Base-by-base conservation (phyloP, 805 yeast species). In the Barnettozyma botsteinii region DNA sequence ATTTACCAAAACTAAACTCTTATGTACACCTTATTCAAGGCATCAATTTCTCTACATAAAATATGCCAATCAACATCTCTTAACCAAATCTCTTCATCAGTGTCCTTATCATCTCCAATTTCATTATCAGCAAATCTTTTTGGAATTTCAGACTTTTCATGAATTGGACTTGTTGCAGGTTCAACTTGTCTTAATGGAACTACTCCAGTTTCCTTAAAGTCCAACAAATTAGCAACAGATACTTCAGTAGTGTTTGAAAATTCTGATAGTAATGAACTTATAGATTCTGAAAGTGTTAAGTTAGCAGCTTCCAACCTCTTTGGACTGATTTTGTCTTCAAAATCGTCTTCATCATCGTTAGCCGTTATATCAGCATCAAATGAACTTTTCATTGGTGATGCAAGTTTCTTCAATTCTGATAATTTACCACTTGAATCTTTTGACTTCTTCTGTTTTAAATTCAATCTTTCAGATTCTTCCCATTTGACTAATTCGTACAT, bases 21-120 rank as follows among this genome's bases (percentile, higher is more conserved):
- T 41, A 55, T 55, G 33, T 55, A 55, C 15, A 56, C 57, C 52
- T 74, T 71, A 60, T 89, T 91, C 65, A 91, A 66, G 45, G 74
- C 72, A 54, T 82, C 78, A 43, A 91, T 85, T 53, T 87, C 94
- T 26, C 91, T 73, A 56, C 97, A 86, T 53, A 91, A 64, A 6
- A 84, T 70, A 54, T 77, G 83, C 98, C 98, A 91, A 52, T 88
- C 96, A 38, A 85, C 80, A 41, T 79, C 86, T 25, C 95, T 67
- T 23, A 65, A 40, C 52, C 66, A 64, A 7, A 41, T 43, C 13
- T 43, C 47, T 28, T 31, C 52, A 32, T 40, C 38, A 11, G 32
- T 34, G 7, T 24, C 41, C 6, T 38, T 47, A 5, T 32, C 39
- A 5, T 37, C 45, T 3, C 32, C 46, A 19, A 48, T 49, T 12